These are phyloP conservation scores for Mesembryanthemum crystallinum DNA, from an alignment of 148 eudicot genomes.

Conservation along the genomic window DNA sequence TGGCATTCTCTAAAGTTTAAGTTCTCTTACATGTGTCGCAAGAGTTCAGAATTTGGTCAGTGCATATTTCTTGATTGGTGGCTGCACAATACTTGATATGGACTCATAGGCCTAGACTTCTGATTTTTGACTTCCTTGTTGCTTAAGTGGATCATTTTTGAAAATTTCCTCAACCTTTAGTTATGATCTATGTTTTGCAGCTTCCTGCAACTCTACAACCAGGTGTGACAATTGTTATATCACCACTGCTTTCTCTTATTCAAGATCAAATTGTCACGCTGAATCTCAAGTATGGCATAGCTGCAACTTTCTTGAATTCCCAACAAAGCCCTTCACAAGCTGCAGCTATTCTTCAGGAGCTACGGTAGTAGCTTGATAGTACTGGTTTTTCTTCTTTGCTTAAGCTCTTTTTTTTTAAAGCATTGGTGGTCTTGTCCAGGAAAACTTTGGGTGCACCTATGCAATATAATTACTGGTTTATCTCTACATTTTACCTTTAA, in stretches of 20 bases:
- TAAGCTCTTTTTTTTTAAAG: background rate
- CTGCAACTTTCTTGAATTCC: constrained; percentile 93
- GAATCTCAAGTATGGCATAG: constrained; percentile 83
- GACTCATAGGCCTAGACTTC: background rate
- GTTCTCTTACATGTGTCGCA: background rate
- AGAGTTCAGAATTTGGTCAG: constrained; percentile 1
- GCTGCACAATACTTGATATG: constrained; percentile 5
- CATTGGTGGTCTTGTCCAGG: background rate
- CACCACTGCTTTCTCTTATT: constrained; percentile 94
- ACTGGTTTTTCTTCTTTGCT: background rate
- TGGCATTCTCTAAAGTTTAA: background rate
- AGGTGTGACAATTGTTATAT: constrained; percentile 90
- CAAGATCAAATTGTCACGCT: constrained; percentile 96
- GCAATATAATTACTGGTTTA: background rate
- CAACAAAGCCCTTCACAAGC: constrained; percentile 90
- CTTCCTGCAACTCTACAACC: constrained; percentile 86
- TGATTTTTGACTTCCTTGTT: background rate
- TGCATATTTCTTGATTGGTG: constrained; percentile 2
- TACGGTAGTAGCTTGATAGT: constrained; percentile 46
- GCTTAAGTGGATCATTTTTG: background rate
- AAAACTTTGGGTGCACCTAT: background rate
- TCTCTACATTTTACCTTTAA: background rate
- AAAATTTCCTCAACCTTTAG: background rate
- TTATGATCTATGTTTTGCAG: constrained; percentile 33
- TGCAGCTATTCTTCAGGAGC: constrained; percentile 78